Evolutionary conservation across 2,329 filamentous ascomycete species (phyloP), one percentile per base, ranked within the genome.

Genomic region (Fusarium sp.): DNA sequence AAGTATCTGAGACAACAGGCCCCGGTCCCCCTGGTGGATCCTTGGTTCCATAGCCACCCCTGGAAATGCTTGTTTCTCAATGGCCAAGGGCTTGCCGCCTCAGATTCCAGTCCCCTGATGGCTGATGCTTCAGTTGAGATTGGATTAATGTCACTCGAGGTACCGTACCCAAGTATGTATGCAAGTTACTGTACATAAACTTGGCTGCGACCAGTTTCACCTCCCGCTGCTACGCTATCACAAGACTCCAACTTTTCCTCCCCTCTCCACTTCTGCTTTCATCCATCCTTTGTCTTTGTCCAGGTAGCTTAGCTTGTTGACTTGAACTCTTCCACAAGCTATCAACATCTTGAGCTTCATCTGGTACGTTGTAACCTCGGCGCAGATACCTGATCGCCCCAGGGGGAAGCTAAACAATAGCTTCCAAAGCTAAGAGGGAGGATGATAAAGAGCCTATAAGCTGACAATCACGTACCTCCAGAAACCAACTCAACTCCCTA

Each of bases 41-140:
- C 49, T 57, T 51, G 42, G 21, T 38, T 29, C 2, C n/a, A n/a
- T n/a, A n/a, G 45, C 33, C 37, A 56, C 61, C 50, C 61, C 61
- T 64, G 53, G 47, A 64, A 57, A 57, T 52, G 56, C 61, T 64
- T 65, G 44, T 53, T 65, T 62, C 57, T 64, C 61, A 64, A 57
- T 64, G 61, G 61, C 49, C 49, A 25, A 49, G 51, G 51, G 52
- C 48, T 57, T 33, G 47, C 57, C 39, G 53, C 43, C 38, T 46
- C 39, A 57, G 53, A 53, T 57, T 56, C 44, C 43, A 50, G 47
- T 49, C 60, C 53, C 29, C 62, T 60, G 47, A 54, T 60, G 55
- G 25, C 62, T 60, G 47, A 54, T 60, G 55, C 60, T 57, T 64
- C 49, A 61, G 55, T 61, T 53, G 55, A 63, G 61, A 63, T 63